Evolutionary conservation across 2,329 filamentous ascomycete genomes (phyloP), one percentile per base, ranked within the genome.

Genomic region (Sporothrix globosa): DNA sequence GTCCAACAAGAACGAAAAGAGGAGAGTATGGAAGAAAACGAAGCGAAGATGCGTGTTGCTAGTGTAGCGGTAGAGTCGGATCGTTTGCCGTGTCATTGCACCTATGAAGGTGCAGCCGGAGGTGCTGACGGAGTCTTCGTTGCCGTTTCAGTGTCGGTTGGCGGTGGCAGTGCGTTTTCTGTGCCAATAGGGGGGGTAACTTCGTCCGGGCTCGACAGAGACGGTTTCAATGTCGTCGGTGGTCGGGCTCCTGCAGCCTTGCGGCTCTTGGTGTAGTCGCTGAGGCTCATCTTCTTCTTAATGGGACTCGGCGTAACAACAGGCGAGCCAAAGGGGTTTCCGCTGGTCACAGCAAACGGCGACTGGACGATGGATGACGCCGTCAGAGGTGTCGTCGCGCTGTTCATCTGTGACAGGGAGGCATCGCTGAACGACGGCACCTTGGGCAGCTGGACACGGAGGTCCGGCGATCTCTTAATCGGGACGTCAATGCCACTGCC

Each of bases 251-350:
- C 83, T 2, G 83, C 83, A 3, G 83, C 83, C 76, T 87, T 89
- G 67, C 86, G 82, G 73, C 85, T 87, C 77, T 87, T 88, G 10
- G 83, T 86, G 75, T 91, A 91, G 75, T 90, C 88, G 75, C 87
- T 90, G 1, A 90, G 77, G 73, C 87, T 90, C 50, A 91, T 79
- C 77, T 90, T 90, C 82, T 91, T 90, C 79, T 89, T 90, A 44
- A 88, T 81, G 2, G 88, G 88, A 73, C 87, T 90, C 2, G 87
- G 86, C 27, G 83, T 82, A 11, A 82, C 82, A 6, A 77, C 77
- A 0, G 67, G 10, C 7, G 81, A 76, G 4, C 79, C 75, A 68
- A 87, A 85, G 0, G 84, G 80, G 61, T 79, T 83, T 0, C 82
- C 73, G 44, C 82, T 75, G 68, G 77, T 80, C 34, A 75, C 75